Conservation (phyloP, 495 filamentous ascomycete genomes). For the Collariella sp. region DNA sequence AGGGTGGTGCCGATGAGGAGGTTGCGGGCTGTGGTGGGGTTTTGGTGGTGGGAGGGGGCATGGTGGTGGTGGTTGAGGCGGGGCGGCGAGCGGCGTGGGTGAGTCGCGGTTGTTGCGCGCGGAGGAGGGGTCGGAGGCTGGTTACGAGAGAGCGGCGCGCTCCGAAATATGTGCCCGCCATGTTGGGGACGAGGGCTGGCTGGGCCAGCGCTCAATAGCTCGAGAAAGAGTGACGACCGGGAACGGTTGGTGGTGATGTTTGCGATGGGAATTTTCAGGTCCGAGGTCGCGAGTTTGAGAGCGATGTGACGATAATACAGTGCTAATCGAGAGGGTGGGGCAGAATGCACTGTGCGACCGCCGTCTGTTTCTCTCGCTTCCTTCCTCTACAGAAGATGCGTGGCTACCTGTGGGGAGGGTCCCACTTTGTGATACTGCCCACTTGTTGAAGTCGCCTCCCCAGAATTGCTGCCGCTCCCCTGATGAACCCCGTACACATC, state of each 20-base stretch:
- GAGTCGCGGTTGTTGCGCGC: constrained; percentile 10
- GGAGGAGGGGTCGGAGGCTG: constrained; percentile 22
- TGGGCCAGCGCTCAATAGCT: constrained; percentile 35
- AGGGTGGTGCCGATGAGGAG: constrained; percentile 50
- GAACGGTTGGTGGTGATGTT: not conserved
- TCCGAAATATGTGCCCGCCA: constrained; percentile 33
- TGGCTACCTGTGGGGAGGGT: too few species aligned
- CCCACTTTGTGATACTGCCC: too few species aligned
- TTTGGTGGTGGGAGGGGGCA: constrained; percentile 27
- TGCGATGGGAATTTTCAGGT: constrained; percentile 5
- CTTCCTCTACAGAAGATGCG: too few species aligned
- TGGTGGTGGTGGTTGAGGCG: constrained; percentile 27
- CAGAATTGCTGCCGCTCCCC: too few species aligned
- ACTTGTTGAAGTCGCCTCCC: too few species aligned
- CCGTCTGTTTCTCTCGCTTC: too few species aligned
- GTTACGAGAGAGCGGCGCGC: constrained; percentile 24
- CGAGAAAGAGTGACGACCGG: constrained; percentile 4
- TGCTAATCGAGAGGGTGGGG: not conserved
- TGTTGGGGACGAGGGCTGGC: constrained; percentile 22
- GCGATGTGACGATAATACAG: not conserved
- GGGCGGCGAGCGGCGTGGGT: constrained; percentile 20
- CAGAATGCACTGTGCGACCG: too few species aligned
- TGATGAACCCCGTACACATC: too few species aligned
- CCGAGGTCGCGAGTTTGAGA: not conserved
- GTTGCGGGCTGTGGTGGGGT: constrained; percentile 29